These are phyloP conservation scores for Pyronema domesticum DNA, from an alignment of 495 filamentous ascomycete genomes.

Conservation along the genomic window DNA sequence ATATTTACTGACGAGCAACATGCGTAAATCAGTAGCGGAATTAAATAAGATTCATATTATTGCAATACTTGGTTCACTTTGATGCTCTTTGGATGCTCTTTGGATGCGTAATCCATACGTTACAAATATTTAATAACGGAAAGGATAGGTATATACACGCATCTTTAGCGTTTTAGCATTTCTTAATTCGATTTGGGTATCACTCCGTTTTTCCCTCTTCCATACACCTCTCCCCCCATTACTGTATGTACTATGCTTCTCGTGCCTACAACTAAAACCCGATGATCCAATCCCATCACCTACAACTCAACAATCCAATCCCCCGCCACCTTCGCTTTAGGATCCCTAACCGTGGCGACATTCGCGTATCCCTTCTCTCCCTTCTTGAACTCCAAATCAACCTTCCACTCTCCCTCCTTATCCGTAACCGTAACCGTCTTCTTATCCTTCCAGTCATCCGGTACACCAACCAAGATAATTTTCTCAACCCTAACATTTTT, in stretches of 20 bases:
- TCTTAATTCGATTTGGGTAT: background rate
- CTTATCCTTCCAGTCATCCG: constrained; percentile 50
- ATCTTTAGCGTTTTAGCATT: background rate
- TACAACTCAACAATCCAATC: constrained; percentile 67
- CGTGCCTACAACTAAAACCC: too few species aligned
- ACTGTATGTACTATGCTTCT: background rate
- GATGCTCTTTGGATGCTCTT: background rate
- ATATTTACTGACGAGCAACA: too few species aligned
- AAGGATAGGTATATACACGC: too few species aligned
- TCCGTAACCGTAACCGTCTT: constrained; percentile 48
- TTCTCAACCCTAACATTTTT: constrained; percentile 59
- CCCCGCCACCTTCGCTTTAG: constrained; percentile 55
- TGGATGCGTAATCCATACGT: too few species aligned
- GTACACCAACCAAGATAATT: constrained; percentile 64
- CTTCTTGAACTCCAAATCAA: constrained; percentile 42
- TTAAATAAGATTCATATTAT: background rate
- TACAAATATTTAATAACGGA: too few species aligned
- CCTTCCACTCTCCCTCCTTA: constrained; percentile 44
- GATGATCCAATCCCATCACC: background rate
- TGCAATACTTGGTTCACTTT: background rate
- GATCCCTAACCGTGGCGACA: constrained; percentile 67
- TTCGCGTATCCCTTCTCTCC: constrained; percentile 44
- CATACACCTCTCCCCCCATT: background rate
- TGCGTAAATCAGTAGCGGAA: too few species aligned
- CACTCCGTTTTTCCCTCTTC: background rate